A percentile compares a stretch with the other conserved stretches of the same genome.
Conservation (phyloP, 1,139 yeast genomes). For the Suhomyces bribrorum region DNA sequence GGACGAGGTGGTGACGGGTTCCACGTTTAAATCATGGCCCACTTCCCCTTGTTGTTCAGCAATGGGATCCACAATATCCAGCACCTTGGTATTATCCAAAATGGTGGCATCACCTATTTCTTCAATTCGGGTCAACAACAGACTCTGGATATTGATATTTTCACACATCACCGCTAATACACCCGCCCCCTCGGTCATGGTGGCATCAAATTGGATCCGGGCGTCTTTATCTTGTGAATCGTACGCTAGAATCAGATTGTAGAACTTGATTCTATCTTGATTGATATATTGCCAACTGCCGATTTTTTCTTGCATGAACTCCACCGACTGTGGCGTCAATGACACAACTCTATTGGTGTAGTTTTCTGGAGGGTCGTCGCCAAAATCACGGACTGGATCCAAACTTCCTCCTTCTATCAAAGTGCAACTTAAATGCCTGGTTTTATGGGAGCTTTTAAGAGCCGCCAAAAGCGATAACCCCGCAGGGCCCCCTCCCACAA, state of each 20-base stretch:
- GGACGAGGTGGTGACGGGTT: conserved; percentile 21
- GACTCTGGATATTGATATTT: conserved; percentile 78
- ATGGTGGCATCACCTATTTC: conserved; percentile 53
- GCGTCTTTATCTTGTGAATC: conserved; percentile 75
- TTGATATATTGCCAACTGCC: conserved; percentile 78
- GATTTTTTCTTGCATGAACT: conserved; percentile 58
- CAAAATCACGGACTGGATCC: conserved; percentile 53
- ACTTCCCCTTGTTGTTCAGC: neutral
- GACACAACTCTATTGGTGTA: conserved; percentile 84
- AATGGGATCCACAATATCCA: conserved; percentile 40
- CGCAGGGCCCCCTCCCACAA: conserved; percentile 98
- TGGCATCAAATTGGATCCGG: conserved; percentile 65
- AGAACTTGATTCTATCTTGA: conserved; percentile 70
- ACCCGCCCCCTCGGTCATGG: conserved; percentile 21
- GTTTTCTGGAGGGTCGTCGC: conserved; percentile 53
- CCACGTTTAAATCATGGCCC: conserved; percentile 8
- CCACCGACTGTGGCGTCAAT: conserved; percentile 77
- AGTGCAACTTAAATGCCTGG: conserved; percentile 61
- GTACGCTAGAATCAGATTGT: conserved; percentile 81
- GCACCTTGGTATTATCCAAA: conserved; percentile 67
- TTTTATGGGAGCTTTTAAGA: conserved; percentile 61
- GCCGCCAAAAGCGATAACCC: conserved; percentile 88
- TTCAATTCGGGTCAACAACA: conserved; percentile 57
- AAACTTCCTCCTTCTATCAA: conserved; percentile 74
- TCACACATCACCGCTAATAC: conserved; percentile 83